These are phyloP conservation scores for Simplicillium sp. DNA, from an alignment of 2,329 filamentous ascomycete genomes.

Conservation along the genomic window DNA sequence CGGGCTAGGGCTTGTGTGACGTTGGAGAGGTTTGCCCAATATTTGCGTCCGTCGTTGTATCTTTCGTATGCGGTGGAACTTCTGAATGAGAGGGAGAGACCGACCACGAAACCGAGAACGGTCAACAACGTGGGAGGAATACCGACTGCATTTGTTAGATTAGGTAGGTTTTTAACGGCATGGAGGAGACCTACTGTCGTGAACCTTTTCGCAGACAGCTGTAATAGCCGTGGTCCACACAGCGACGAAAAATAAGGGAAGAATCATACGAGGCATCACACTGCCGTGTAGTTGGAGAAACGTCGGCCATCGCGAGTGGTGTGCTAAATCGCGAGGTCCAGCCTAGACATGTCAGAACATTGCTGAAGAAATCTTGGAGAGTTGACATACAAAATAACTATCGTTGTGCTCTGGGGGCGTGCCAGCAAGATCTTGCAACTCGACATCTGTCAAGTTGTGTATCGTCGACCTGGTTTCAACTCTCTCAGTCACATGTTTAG, in stretches of 20 bases:
- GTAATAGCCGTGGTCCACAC: not conserved
- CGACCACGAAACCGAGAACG: constrained; percentile 73
- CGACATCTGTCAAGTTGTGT: no score
- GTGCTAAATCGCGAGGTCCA: not conserved
- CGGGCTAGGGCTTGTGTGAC: constrained; percentile 62
- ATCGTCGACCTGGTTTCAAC: no score
- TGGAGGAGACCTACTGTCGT: not conserved
- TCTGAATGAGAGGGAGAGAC: constrained; percentile 68
- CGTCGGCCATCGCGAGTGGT: constrained; percentile 1
- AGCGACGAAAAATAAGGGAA: not conserved
- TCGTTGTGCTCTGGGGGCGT: not conserved
- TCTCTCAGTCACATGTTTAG: no score
- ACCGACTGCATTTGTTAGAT: constrained; percentile 22
- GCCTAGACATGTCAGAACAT: not conserved
- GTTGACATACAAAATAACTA: not conserved
- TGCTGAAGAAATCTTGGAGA: not conserved
- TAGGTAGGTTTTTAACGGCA: no score
- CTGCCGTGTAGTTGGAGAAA: not conserved
- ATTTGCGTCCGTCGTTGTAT: constrained; percentile 54
- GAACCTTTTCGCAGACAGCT: not conserved
- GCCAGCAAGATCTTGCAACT: no score
- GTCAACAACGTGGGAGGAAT: constrained; percentile 58
- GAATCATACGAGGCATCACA: not conserved
- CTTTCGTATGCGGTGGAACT: constrained; percentile 71
- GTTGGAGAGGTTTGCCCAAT: constrained; percentile 50